Percentiles rank a stretch among this genome's conserved stretches.
Evolutionary conservation across 306 rosid genomes (phyloP).

Genomic region (Cicer cuneatum): DNA sequence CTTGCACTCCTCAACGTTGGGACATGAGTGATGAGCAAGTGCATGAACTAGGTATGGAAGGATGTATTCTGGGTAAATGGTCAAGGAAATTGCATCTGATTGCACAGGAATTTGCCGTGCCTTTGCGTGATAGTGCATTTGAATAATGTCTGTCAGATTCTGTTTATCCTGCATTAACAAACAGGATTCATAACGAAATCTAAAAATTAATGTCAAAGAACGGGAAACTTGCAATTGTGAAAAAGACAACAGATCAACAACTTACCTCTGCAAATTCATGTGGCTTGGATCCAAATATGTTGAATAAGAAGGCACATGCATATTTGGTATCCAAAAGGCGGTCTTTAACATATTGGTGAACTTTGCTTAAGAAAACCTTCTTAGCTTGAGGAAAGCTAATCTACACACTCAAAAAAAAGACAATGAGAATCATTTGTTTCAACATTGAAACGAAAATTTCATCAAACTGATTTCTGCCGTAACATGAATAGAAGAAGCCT

Average conservation of each 20-base stretch:
- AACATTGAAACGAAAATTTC: constrained; percentile 40
- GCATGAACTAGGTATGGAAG: constrained; percentile 81
- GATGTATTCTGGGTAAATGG: constrained; percentile 83
- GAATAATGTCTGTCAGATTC: constrained; percentile 84
- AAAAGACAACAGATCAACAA: constrained; percentile 36
- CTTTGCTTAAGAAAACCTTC: constrained; percentile 74
- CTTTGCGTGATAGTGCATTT: constrained; percentile 84
- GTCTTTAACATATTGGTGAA: constrained; percentile 90
- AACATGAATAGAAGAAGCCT: constrained; percentile 29
- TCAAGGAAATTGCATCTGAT: constrained; percentile 68
- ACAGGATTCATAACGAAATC: constrained; percentile 37
- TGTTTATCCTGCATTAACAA: constrained; percentile 74
- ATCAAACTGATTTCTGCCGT: constrained; percentile 28
- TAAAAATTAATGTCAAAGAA: constrained; percentile 37
- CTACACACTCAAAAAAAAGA: constrained; percentile 61
- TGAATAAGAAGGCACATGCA: constrained; percentile 76
- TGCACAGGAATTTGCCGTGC: constrained; percentile 68
- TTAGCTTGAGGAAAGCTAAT: constrained; percentile 78
- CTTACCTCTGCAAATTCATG: constrained; percentile 79
- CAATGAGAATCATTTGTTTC: constrained; percentile 45
- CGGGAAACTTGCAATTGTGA: constrained; percentile 28
- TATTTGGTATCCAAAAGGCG: constrained; percentile 92
- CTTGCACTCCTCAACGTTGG: constrained; percentile 86
- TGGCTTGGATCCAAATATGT: constrained; percentile 63
- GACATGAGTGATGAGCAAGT: constrained; percentile 91